phyloP scores from a whole-genome alignment of 768 basidiomycete species.

The Baorangia bicolor region DNA sequence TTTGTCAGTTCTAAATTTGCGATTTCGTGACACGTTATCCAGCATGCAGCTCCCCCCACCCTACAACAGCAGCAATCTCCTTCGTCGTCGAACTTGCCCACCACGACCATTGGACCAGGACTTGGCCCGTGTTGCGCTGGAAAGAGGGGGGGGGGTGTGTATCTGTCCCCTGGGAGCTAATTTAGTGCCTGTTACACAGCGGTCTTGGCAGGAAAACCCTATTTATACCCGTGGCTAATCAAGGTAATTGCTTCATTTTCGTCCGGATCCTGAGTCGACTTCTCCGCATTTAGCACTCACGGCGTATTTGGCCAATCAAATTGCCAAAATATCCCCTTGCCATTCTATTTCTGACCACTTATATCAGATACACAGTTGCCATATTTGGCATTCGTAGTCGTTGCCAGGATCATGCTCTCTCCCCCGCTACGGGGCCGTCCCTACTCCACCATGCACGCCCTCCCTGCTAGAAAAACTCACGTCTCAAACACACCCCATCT shows the following conservation, averaged over 20 bases:
- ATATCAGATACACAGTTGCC: constrained; percentile 6
- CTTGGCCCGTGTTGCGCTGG: not conserved
- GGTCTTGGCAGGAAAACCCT: constrained; percentile 30
- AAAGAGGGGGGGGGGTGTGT: not conserved
- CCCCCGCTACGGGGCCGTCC: constrained; percentile 4
- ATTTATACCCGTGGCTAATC: constrained; percentile 29
- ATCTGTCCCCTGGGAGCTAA: constrained; percentile 19
- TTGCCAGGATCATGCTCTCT: not conserved
- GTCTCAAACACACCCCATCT: not conserved
- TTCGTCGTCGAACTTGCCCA: not conserved
- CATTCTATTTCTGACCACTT: constrained; percentile 15
- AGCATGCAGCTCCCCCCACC: not conserved
- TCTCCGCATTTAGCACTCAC: constrained; percentile 7
- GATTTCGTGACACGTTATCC: constrained; percentile 6
- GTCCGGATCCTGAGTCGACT: constrained; percentile 19
- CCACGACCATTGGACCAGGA: not conserved
- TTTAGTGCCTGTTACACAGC: constrained; percentile 31
- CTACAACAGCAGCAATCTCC: not conserved
- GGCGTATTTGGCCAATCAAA: constrained; percentile 26
- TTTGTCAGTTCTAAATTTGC: constrained; percentile 22
- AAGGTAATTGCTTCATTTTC: constrained; percentile 20
- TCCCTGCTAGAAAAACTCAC: not conserved
- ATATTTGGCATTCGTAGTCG: constrained; percentile 14
- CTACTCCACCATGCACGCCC: constrained; percentile 7
- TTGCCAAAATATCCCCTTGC: constrained; percentile 6